Evolutionary conservation across 2,329 filamentous ascomycete genomes (phyloP).

Genomic region (Aspergillus melleus): DNA sequence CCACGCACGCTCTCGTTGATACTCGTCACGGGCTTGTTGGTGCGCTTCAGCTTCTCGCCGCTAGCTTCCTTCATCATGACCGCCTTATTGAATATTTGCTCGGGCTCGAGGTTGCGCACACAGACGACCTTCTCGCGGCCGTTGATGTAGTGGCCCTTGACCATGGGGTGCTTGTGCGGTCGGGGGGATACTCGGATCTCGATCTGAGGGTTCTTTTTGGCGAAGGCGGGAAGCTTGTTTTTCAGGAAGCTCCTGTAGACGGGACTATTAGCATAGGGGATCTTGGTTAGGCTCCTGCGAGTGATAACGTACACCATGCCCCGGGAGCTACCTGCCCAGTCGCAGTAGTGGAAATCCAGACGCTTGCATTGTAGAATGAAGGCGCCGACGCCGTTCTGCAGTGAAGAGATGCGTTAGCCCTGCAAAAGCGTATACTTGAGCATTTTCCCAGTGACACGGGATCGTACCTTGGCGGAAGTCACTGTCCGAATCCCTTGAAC

Average conservation of each 20-base stretch:
- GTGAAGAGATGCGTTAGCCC: conserved; percentile 9
- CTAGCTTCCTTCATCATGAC: conserved; percentile 49
- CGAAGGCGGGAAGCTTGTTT: conserved; percentile 73
- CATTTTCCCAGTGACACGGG: background rate
- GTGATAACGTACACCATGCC: conserved; percentile 78
- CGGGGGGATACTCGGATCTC: conserved; percentile 90
- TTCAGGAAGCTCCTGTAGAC: conserved; percentile 73
- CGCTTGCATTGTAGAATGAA: conserved; percentile 98
- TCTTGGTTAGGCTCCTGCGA: background rate
- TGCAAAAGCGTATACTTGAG: background rate
- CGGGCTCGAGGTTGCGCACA: conserved; percentile 79
- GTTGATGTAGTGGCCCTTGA: conserved; percentile 91
- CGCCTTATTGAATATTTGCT: conserved; percentile 80
- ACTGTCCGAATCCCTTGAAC: conserved; percentile 53
- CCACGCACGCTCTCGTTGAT: conserved; percentile 65
- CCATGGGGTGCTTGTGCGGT: conserved; percentile 83
- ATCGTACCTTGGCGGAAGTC: conserved; percentile 56
- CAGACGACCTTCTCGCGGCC: conserved; percentile 82
- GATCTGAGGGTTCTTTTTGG: conserved; percentile 77
- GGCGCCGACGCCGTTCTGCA: conserved; percentile 89
- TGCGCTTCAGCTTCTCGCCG: conserved; percentile 51
- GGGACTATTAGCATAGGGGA: background rate
- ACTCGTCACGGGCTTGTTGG: conserved; percentile 61
- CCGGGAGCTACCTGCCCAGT: conserved; percentile 87
- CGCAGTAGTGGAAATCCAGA: conserved; percentile 95